Evolutionary conservation across 2,329 filamentous ascomycete species (phyloP), one percentile per base, ranked within the genome.

Genomic region (Fusarium sp.): DNA sequence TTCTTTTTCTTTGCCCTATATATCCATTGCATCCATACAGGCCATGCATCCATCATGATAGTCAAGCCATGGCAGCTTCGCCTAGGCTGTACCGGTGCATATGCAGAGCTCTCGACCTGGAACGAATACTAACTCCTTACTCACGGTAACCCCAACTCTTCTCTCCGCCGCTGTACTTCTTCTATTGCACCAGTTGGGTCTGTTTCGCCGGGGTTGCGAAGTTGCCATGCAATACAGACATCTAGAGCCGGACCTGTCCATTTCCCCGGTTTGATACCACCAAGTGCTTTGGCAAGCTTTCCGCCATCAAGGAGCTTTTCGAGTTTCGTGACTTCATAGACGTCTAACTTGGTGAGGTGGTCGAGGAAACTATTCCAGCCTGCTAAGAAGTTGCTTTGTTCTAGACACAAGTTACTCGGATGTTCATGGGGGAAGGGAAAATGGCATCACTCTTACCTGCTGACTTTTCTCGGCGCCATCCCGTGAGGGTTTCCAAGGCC

Each of bases 201-300:
- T 7, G 87, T 89, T 65, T 85, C 85, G 8, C 86, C 86, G 0
- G 95, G 94, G 79, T 98, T 90, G 42, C 94, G 89, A 59, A 98
- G 87, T 82, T 98, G 96, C 95, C 95, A 98, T 69, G 91, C 91
- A 82, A 97, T 89, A 69, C 94, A 93, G 8, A 95, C 85, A 38
- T 97, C 92, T 52, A 98, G 84, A 7, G 95, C 95, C 51, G 88
- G 87, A 61, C 90, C 90, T 88, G 97, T 93, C 96, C 96, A 98
- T n/a, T 87, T 91, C 2, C 94, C 94, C 1, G 93, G 92, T 72
- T 90, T 91, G n/a, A 88, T 84, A 0, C 88, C 90, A 0, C 88
- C 90, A 7, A 98, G 85, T 8, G 89, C 90, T 70, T 90, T 87
- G 24, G 90, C 89, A 26, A 98, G 87, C 59, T 92, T 85, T 44